Base-by-base conservation (phyloP, 148 eudicot species). In the Rhododendron ferrugineum region DNA sequence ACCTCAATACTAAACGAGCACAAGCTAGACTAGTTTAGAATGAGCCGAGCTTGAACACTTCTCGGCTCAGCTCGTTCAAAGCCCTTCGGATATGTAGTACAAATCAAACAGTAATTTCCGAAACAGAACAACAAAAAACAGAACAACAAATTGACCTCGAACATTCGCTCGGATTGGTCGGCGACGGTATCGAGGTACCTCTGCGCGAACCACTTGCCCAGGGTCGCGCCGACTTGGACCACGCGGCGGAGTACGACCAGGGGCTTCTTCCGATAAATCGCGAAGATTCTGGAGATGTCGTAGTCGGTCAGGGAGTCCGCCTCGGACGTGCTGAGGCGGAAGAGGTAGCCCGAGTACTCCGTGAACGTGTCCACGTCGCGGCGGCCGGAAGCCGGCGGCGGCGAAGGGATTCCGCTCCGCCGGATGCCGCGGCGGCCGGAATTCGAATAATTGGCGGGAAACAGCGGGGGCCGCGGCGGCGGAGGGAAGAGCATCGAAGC, bases 141-240 rank as follows among this genome's bases (percentile, higher is more conserved):
- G 75, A 47, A 20, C 66, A 26, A 42, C 50, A n/a, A 15, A 40
- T 28, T 40, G 22, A 96, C 99, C 98, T 96, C 83, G 87, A 96
- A 96, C 97, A 92, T 95, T 70, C 75, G 28, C 79, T 96, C 98
- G 2, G 95, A 85, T 80, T 91, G 93, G 62, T 92, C 96, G 83
- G 85, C 88, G n/a, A 93, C 79, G 30, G 88, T 88, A 70, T 96
- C 99, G 52, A 92, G 58, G 84, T 90, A 96, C 42, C 99, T 87
- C 82, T 88, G 82, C 10, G 86, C 94, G 79, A 94, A 93, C 99
- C 99, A 96, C 81, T 82, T 88, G 50, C 99, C 99, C 7, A 96
- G 89, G 13, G 95, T 91, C 36, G 88, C 82, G 18, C 93, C 95
- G 80, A 92, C 92, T 86, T 96, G 99, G 70, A 92, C 81, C 79